Base-by-base conservation (phyloP, 2,329 filamentous ascomycete species). In the Myotisia sp. region DNA sequence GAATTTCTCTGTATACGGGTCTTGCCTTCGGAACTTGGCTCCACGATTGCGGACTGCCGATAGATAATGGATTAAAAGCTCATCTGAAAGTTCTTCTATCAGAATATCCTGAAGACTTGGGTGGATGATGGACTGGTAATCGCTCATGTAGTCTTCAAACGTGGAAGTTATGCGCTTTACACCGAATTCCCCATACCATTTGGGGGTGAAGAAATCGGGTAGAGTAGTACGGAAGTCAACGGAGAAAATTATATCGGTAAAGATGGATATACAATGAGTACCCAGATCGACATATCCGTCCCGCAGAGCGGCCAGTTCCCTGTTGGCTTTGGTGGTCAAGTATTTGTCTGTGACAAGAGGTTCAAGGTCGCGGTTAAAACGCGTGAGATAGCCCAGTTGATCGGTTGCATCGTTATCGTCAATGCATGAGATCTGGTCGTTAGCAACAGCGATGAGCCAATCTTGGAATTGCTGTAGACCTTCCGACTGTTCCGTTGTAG, bases 381-480 rank as follows among this genome's bases (percentile, higher is more conserved):
- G 78, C 3, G 82, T 78, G 32, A 95, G 70, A 61, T 94, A 94
- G 19, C 80, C 82, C 17, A 80, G 64, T 20, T 79, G 75, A 34
- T 82, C 79, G 41, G 83, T 79, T 45, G 79, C 79, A 51, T 70
- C 61, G 39, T 72, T 74, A 54, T 95, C 92, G 55, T 95, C 90
- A 50, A 98, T 93, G 58, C 85, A 94, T 37, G 86, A 86, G 53
- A 98, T 95, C 57, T 98, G 90, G 60, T 98, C 90, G 61, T 98
- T 98, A 46, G 92, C 90, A 37, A 92, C 84, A 29, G 90, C 86
- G 34, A 98, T 76, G 37, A 98, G 77, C 85, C 87, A 98, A 61
- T 98, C 90, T 51, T 77, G 72, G 27, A 76, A 55, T 13, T 67
- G 56, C 54, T 92, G 82, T 18, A 93, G 64, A 3, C 79, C 74